Evolutionary conservation across 2,329 filamentous ascomycete genomes (phyloP).

Genomic region (Aureobasidium sp.): DNA sequence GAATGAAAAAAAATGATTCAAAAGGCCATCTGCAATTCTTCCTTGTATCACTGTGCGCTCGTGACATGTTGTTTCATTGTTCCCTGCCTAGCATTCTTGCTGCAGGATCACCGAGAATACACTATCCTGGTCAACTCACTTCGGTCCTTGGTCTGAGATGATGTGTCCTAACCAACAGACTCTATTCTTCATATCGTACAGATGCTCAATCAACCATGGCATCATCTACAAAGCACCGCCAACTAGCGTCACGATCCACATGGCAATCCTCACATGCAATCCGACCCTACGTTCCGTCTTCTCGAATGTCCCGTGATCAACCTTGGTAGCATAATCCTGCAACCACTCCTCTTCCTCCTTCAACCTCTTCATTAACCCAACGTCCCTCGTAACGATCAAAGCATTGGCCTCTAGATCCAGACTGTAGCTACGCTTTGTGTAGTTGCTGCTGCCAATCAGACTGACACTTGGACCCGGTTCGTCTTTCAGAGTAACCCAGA

Average conservation of each 20-base stretch:
- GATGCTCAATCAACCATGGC: neutral
- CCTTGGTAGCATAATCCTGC: constrained; percentile 61
- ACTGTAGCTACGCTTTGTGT: constrained; percentile 87
- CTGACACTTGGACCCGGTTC: constrained; percentile 64
- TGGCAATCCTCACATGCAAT: constrained; percentile 75
- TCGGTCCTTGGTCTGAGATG: too few species aligned
- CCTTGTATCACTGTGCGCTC: neutral
- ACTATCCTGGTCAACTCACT: too few species aligned
- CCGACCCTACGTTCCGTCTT: constrained; percentile 76
- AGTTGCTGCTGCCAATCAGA: constrained; percentile 87
- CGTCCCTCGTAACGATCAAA: constrained; percentile 73
- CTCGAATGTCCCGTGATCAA: constrained; percentile 72
- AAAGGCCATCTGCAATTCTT: neutral
- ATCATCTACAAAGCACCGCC: constrained; percentile 69
- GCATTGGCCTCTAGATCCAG: constrained; percentile 88
- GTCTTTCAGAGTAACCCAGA: constrained; percentile 68
- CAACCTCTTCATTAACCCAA: constrained; percentile 63
- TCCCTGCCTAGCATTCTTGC: too few species aligned
- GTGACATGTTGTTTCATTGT: neutral
- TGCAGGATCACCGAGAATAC: too few species aligned
- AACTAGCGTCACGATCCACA: constrained; percentile 85
- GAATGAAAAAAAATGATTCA: constrained; percentile 13
- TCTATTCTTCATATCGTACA: neutral
- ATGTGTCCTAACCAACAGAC: neutral
- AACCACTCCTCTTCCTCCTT: constrained; percentile 74